A percentile compares a stretch with the other conserved stretches of the same genome.
These are phyloP conservation scores for Tetrahymena malaccensis DNA, from an alignment of 73 alveolate genomes.

Conservation along the genomic window DNA sequence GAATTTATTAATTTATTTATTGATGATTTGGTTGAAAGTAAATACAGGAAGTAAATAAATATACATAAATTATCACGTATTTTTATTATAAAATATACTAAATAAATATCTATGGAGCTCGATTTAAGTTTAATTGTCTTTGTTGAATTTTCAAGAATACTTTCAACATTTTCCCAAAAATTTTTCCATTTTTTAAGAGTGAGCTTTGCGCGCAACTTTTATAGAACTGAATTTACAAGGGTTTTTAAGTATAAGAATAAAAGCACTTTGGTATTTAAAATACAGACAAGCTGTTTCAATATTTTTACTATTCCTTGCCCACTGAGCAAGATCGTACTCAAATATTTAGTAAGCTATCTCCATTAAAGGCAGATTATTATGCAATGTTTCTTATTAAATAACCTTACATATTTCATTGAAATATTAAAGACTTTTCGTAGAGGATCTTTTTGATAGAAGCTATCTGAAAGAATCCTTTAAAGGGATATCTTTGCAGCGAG, in stretches of 20 bases:
- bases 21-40: background rate
- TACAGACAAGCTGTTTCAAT: background rate
- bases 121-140: background rate
- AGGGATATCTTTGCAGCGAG: background rate
- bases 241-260: background rate
- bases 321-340: background rate
- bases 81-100: background rate
- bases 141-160: background rate
- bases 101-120: background rate
- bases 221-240: background rate
- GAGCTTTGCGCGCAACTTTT: background rate
- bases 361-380: background rate
- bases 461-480: background rate
- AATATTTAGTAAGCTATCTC: background rate
- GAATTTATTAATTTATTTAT: background rate
- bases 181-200: background rate
- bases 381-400: background rate
- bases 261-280: background rate
- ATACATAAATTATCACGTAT: background rate
- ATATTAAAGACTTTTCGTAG: background rate
- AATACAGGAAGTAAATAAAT: too few species aligned
- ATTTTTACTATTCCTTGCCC: background rate
- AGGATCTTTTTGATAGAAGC: background rate
- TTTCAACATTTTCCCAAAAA: background rate
- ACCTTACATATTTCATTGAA: background rate